Evolutionary conservation across 768 basidiomycete species (phyloP), one percentile per base, ranked within the genome.

Genomic region (Agaricus subrufescens): DNA sequence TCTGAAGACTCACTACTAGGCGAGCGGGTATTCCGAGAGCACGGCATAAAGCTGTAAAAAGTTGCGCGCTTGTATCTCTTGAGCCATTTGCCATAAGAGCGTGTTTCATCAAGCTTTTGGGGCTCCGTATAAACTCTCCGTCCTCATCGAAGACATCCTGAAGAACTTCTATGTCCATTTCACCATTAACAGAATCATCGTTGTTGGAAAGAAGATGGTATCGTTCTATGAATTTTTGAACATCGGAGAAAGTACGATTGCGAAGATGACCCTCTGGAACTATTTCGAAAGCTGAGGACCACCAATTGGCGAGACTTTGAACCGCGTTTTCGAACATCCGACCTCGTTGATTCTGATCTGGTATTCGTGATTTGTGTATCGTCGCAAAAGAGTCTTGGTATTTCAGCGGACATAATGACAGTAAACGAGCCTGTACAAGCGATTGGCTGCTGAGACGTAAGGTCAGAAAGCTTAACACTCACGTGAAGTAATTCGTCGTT

Each of bases 51-150:
- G 91, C 85, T 4, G 94, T 95, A 67, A 98, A 98, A 3, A 98
- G 78, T 62, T 96, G 93, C 0, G 93, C 89, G 56, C 89, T 89
- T 39, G 83, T 82, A 67, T 99, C 97, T 58, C 91, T 79, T 25
- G 86, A 89, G 6, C 95, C 97, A 57, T 72, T 77, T 53, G 79
- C 81, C 79, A 88, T 85, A 19, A 98, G 72, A 0, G 86, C 88
- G 66, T 95, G 93, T 66, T 97, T 98, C 91, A 95, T 94, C 39
- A 98, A 76, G 60, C 91, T 94, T 66, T 95, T 94, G 12, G 79
- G 75, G 50, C 85, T 86, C 46, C 86, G 78, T 29, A 97, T 82
- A 2, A 75, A 65, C 69, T 96, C 95, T 38, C 78, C 77, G 9
- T 83, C 84, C 27, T 81, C 79, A 14, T 78, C 83, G 4, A 75